Conservation (phyloP, 2,329 filamentous ascomycete genomes). For the Ascocoryne sarcoides region DNA sequence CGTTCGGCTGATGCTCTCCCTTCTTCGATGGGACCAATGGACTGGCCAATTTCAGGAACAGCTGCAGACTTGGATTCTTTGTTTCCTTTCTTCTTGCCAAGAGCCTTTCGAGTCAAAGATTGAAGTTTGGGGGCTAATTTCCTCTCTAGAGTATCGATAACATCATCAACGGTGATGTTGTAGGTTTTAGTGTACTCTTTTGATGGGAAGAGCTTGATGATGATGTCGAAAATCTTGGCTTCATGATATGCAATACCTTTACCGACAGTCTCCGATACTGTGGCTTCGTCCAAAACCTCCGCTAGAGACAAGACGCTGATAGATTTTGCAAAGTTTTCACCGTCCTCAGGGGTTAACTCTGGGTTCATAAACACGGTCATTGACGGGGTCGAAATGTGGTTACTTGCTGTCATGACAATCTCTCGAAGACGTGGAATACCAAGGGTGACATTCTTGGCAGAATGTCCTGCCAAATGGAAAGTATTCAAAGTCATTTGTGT, state of each 20-base stretch:
- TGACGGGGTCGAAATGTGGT: constrained; percentile 77
- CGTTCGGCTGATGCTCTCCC: constrained; percentile 34
- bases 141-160: constrained; percentile 69
- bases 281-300: constrained; percentile 73
- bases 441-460: constrained; percentile 95
- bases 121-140: constrained; percentile 69
- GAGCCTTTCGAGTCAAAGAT: constrained; percentile 61
- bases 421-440: constrained; percentile 96
- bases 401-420: constrained; percentile 95
- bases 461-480: constrained; percentile 98
- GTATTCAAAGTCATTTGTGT: constrained; percentile 99
- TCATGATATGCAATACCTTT: constrained; percentile 57
- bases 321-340: constrained; percentile 77
- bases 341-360: constrained; percentile 59
- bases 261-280: constrained; percentile 71
- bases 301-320: constrained; percentile 81
- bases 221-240: constrained; percentile 79
- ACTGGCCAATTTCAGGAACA: constrained; percentile 66
- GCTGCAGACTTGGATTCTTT: constrained; percentile 51
- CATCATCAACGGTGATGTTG: constrained; percentile 69
- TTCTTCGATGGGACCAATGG: constrained; percentile 47
- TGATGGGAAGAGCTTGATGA: constrained; percentile 74
- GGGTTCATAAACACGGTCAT: constrained; percentile 78
- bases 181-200: constrained; percentile 81
- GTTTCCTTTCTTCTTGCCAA: constrained; percentile 71